Base-by-base conservation (phyloP, 495 filamentous ascomycete genomes). In the Thozetella sp. region DNA sequence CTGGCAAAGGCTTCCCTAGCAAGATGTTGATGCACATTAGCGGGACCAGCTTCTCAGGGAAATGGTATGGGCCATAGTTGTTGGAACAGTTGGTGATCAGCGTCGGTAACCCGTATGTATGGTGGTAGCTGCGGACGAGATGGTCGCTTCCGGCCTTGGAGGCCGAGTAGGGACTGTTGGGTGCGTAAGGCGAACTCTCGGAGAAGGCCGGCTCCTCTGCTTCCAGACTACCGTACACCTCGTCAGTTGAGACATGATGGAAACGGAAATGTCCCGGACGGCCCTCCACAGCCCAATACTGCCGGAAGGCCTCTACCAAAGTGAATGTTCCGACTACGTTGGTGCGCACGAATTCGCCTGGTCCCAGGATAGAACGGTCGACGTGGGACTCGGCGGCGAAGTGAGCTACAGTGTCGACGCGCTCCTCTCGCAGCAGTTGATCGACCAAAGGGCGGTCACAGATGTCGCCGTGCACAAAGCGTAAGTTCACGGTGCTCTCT, bases 21-120 rank as follows among this genome's bases (percentile, higher is more conserved):
- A 48, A 20, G n/a, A 48, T 48, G 43, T 48, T 48, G 43, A 48
- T 48, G 43, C 43, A 48, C 43, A 48, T 48, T n/a, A 48, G 43
- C 43, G 43, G 43, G 43, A 48, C 20, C 43, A 48, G n/a, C 43
- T 48, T 48, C n/a, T 48, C 43, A 3, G 43, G 43, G 43, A 48
- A 48, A 20, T 48, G 43, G 43, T 48, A 48, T 11, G 43, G n/a
- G 20, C 43, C 43, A n/a, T 48, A 48, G 43, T 48, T 48, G 43
- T 48, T 48, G 43, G 43, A 48, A n/a, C 43, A 48, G n/a, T 48
- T 48, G 43, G 43, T 48, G 43, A 48, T 19, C 43, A 48, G n/a
- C 9, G 43, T 48, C n/a, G 43, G 43, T n/a, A 48, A 20, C 20
- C 43, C 43, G n/a, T 48, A 48, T 10, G 43, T 48, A n/a, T 48